phyloP scores from a whole-genome alignment of 2,329 filamentous ascomycete genomes.

The Colletotrichum agaves region DNA sequence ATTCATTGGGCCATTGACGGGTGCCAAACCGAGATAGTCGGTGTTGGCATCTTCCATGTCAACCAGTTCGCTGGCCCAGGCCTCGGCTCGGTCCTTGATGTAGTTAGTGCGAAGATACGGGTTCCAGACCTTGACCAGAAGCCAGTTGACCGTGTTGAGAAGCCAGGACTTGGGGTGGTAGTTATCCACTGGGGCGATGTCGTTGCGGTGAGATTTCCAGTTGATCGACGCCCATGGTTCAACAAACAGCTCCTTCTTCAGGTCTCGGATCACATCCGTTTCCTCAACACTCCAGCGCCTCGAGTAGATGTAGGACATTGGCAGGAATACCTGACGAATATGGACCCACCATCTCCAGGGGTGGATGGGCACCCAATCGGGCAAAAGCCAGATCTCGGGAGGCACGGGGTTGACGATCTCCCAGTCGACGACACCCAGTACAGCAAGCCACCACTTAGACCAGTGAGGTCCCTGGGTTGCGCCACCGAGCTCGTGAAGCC shows the following conservation, averaged over 20 bases:
- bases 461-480: slow-evolving; percentile 89
- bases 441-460: slow-evolving; percentile 95
- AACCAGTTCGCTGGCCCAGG: slow-evolving; percentile 84
- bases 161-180: slow-evolving; percentile 93
- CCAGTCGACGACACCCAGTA: slow-evolving; percentile 87
- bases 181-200: slow-evolving; percentile 82
- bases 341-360: slow-evolving; percentile 99
- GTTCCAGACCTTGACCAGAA: slow-evolving; percentile 82
- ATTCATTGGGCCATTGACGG: slow-evolving; percentile 92
- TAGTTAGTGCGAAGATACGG: slow-evolving; percentile 77
- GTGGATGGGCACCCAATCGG: slow-evolving; percentile 88
- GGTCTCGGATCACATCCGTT: slow-evolving; percentile 75
- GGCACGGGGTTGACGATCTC: slow-evolving; percentile 95
- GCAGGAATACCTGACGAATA: slow-evolving; percentile 94
- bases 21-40: slow-evolving; percentile 84
- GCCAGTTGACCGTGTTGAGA: slow-evolving; percentile 81
- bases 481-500: slow-evolving; percentile 86
- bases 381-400: slow-evolving; percentile 91
- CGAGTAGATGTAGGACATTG: slow-evolving; percentile 92
- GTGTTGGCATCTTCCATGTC: slow-evolving; percentile 95
- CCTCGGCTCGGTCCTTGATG: slow-evolving; percentile 78
- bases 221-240: slow-evolving; percentile 82
- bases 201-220: slow-evolving; percentile 83
- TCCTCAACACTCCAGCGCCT: slow-evolving; percentile 82
- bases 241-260: slow-evolving; percentile 85